phyloP scores from a whole-genome alignment of 1,284 basidiomycete species.

The Puccinia novopanici region DNA sequence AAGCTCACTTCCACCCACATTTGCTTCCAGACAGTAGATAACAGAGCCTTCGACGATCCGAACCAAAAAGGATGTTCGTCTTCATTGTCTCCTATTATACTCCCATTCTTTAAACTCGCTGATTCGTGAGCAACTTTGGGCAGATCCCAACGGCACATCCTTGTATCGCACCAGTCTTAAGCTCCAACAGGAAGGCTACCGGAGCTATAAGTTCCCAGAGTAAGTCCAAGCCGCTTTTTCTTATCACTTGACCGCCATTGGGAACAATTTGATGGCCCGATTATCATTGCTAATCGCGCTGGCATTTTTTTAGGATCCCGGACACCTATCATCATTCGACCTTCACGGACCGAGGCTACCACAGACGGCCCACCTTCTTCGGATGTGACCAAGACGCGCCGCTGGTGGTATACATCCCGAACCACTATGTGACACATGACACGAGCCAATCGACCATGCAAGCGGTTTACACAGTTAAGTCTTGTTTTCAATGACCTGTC shows the following conservation, averaged over 20 bases:
- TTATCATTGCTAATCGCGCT: slow-evolving; percentile 14
- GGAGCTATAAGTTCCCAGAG: slow-evolving; percentile 9
- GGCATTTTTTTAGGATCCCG: slow-evolving; percentile 14
- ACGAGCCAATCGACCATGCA: slow-evolving; percentile 26
- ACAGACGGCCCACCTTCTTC: slow-evolving; percentile 44
- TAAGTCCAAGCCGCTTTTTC: background rate
- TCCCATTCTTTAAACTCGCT: background rate
- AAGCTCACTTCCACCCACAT: background rate
- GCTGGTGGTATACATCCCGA: slow-evolving; percentile 38
- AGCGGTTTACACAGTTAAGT: slow-evolving; percentile 27
- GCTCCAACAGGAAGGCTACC: slow-evolving; percentile 13
- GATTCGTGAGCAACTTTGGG: background rate
- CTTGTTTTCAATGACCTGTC: background rate
- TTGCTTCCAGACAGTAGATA: slow-evolving; percentile 9
- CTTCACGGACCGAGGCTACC: slow-evolving; percentile 33
- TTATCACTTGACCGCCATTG: too few species aligned
- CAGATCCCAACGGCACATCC: slow-evolving; percentile 45
- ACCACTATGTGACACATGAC: slow-evolving; percentile 6
- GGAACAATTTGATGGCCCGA: too few species aligned
- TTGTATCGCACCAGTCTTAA: slow-evolving; percentile 18
- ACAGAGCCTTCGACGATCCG: background rate
- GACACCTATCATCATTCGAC: slow-evolving; percentile 9
- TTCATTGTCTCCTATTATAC: background rate
- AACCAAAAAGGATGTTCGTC: slow-evolving; percentile 30
- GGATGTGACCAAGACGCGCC: slow-evolving; percentile 32